Evolutionary conservation across 805 yeast species (phyloP).

Genomic region (Hanseniaspora vineae): DNA sequence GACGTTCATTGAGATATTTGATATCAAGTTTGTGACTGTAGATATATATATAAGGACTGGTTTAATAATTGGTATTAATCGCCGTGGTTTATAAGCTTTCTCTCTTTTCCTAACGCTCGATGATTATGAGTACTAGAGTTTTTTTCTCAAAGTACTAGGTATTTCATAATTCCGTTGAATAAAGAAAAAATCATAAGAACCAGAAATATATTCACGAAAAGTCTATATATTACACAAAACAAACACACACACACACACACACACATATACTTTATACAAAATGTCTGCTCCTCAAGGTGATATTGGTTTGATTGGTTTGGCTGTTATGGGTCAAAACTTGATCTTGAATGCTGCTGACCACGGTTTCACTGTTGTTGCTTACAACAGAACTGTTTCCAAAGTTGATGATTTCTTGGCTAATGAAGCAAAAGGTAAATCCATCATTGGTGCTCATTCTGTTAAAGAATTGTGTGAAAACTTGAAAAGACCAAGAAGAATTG

Average conservation of each 20-base stretch:
- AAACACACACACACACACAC: not conserved
- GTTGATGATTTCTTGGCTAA: slow-evolving; percentile 87
- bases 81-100: too few relatives aligned
- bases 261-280: not conserved
- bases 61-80: too few relatives aligned
- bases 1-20: too few relatives aligned
- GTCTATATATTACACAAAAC: slow-evolving; percentile 1
- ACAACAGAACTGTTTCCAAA: slow-evolving; percentile 93
- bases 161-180: too few relatives aligned
- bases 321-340: slow-evolving; percentile 99
- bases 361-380: slow-evolving; percentile 95
- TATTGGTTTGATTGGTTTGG: slow-evolving; percentile 97
- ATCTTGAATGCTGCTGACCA: slow-evolving; percentile 97
- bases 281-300: slow-evolving; percentile 49
- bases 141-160: too few relatives aligned
- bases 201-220: not conserved
- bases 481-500: slow-evolving; percentile 95
- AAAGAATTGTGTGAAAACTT: slow-evolving; percentile 77
- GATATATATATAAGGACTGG: too few relatives aligned
- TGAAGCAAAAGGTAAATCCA: slow-evolving; percentile 96
- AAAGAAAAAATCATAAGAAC: not conserved
- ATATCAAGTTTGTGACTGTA: too few relatives aligned
- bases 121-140: too few relatives aligned
- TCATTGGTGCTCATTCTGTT: slow-evolving; percentile 89
- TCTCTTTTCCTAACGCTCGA: too few relatives aligned